Evolutionary conservation across 1,284 basidiomycete species (phyloP).

Genomic region (Marasmius sp.): DNA sequence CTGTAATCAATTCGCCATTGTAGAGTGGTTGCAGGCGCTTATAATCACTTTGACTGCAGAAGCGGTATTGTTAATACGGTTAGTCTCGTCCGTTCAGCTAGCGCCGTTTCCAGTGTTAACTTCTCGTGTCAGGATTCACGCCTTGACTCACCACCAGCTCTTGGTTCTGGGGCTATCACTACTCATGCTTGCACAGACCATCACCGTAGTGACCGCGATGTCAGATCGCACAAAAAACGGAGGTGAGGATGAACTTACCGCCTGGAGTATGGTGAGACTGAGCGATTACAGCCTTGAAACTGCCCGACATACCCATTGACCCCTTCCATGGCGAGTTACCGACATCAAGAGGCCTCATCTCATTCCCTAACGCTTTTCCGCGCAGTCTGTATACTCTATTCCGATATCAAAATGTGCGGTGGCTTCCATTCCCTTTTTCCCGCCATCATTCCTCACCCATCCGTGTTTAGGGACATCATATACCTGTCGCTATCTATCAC

Average conservation of each 20-base stretch:
- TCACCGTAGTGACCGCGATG: slow-evolving; percentile 28
- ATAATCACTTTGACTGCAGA: slow-evolving; percentile 27
- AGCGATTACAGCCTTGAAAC: slow-evolving; percentile 17
- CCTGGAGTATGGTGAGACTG: background rate
- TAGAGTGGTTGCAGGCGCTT: slow-evolving; percentile 28
- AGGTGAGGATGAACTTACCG: slow-evolving; percentile 11
- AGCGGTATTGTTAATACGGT: slow-evolving; percentile 24
- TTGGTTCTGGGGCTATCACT: slow-evolving; percentile 14
- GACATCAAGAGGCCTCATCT: background rate
- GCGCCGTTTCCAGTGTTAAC: background rate
- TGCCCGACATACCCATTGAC: slow-evolving; percentile 21
- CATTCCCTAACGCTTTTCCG: background rate
- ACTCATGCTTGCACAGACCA: slow-evolving; percentile 21
- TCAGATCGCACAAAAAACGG: slow-evolving; percentile 20
- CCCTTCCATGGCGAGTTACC: slow-evolving; percentile 23
- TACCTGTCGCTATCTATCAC: slow-evolving; percentile 26
- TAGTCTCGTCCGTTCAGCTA: background rate
- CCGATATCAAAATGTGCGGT: slow-evolving; percentile 23
- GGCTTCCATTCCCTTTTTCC: background rate
- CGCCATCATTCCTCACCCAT: background rate
- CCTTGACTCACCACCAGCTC: background rate
- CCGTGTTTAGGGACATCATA: slow-evolving; percentile 21
- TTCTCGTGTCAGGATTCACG: slow-evolving; percentile 1
- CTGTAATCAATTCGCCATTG: slow-evolving; percentile 28
- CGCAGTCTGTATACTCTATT: slow-evolving; percentile 26